Percentiles rank a stretch among this genome's conserved stretches.
Conservation (phyloP, 2,329 filamentous ascomycete genomes). For the Cryphonectria parasitica region DNA sequence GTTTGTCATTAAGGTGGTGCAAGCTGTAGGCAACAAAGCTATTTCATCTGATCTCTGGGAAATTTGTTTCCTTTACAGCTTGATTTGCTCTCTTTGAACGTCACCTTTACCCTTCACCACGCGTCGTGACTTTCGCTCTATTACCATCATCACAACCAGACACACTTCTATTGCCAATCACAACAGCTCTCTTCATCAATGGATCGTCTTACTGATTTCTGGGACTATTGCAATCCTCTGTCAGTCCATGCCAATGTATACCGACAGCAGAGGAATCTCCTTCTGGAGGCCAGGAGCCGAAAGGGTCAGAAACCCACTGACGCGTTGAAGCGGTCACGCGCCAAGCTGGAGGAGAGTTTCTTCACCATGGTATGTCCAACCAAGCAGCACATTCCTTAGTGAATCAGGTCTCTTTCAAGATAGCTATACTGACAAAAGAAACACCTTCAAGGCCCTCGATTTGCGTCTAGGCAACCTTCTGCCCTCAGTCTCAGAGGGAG, state of each 20-base stretch:
- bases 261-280: slow-evolving; percentile 68
- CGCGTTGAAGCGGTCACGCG: slow-evolving; percentile 67
- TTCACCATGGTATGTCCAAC: neutral
- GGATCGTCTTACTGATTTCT: neutral
- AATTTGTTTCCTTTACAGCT: neutral
- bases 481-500: neutral
- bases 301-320: slow-evolving; percentile 44
- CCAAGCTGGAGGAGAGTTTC: slow-evolving; percentile 12
- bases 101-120: neutral
- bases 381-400: neutral
- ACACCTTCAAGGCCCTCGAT: neutral
- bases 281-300: slow-evolving; percentile 45
- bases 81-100: neutral
- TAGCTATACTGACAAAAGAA: neutral
- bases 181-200: neutral
- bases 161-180: neutral
- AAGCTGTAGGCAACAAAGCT: neutral
- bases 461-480: neutral
- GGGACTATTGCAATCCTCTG: neutral
- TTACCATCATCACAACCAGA: neutral
- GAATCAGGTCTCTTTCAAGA: neutral
- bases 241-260: neutral
- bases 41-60: neutral
- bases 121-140: neutral
- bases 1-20: neutral